Conservation (phyloP, 2,329 filamentous ascomycete genomes). For the Arthrobotrys iridis region DNA sequence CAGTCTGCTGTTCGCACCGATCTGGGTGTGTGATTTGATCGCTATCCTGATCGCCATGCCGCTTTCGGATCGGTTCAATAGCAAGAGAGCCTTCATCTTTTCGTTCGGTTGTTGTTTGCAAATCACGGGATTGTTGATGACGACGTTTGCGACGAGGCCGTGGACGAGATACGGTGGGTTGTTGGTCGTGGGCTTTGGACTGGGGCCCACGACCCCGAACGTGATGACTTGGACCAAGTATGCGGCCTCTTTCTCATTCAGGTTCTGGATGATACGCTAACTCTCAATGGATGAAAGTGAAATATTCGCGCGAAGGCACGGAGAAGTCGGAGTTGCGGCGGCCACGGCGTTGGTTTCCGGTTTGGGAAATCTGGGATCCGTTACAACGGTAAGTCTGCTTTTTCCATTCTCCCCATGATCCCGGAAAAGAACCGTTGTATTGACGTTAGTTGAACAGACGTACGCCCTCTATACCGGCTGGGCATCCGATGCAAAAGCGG, state of each 20-base stretch:
- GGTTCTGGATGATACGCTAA: neutral
- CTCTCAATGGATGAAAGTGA: slow-evolving; percentile 63
- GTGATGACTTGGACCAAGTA: slow-evolving; percentile 89
- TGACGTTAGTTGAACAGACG: slow-evolving; percentile 64
- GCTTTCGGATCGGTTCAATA: slow-evolving; percentile 86
- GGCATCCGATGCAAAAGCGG: slow-evolving; percentile 76
- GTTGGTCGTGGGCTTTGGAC: slow-evolving; percentile 88
- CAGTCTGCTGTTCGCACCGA: slow-evolving; percentile 85
- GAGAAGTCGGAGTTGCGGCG: slow-evolving; percentile 88
- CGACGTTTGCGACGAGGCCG: slow-evolving; percentile 74
- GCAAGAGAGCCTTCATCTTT: slow-evolving; percentile 82
- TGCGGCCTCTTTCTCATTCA: neutral
- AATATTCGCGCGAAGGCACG: slow-evolving; percentile 87
- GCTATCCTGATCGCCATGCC: slow-evolving; percentile 87
- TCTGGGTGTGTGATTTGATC: slow-evolving; percentile 89
- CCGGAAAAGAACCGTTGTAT: neutral
- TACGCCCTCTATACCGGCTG: slow-evolving; percentile 90
- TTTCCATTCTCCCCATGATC: neutral
- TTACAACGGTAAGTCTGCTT: slow-evolving; percentile 70
- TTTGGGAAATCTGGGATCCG: slow-evolving; percentile 84
- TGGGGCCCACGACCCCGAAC: slow-evolving; percentile 89
- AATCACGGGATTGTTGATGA: slow-evolving; percentile 80
- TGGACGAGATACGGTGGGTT: slow-evolving; percentile 90
- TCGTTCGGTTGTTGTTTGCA: slow-evolving; percentile 78
- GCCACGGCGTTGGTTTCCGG: slow-evolving; percentile 87